Base-by-base conservation (phyloP, 352 stramenopile species). In the Globisporangium perplexum region DNA sequence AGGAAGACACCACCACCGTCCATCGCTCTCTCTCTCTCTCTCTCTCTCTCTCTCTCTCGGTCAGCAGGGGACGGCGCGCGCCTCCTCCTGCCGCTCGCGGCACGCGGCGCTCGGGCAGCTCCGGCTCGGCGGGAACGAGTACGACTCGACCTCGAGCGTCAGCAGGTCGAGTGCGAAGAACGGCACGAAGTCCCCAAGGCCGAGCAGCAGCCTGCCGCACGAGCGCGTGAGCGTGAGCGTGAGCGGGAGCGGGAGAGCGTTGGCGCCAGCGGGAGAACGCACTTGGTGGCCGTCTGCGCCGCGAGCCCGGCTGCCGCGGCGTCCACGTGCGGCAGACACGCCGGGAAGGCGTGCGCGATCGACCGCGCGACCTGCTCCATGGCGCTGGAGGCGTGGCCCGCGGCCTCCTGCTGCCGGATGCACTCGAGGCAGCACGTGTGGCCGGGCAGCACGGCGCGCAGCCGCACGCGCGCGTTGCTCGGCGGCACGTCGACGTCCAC, bases 341-440 rank as follows among this genome's bases (percentile, higher is more conserved):
- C 66, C 12, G 69, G 69, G 30, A 79, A 74, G 3, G 59, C 58
- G 24, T 49, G 57, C 8, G 66, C 66, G 47, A 79, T 70, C 15
- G 63, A 73, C 22, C 62, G 50, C 43, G 57, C 59, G 14, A 79
- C 64, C 22, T 66, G 53, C 22, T 74, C 60, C 47, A 70, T 65
- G 11, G 47, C 51, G 0, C 28, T 38, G 24, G 33, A 20, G 23
- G 20, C 10, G 33, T 59, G 47, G 10, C 26, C 57, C 33, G 38
- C 18, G 5, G 30, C 46, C 23, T 59, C 33, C 8, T 58, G 47
- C 10, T 31, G 45, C 7, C 43, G 50, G 39, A 74, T 60, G 53
- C 69, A 78, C 15, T 63, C 60, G 26, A 75, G 55, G 39, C 69
- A 78, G 61, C 69, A 73, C n/a, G 69, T 69, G 49, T 72, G 55